A percentile compares a stretch with the other conserved stretches of the same genome.
phyloP scores from a whole-genome alignment of 208 protist species.

The Acanthamoeba castellanii region DNA sequence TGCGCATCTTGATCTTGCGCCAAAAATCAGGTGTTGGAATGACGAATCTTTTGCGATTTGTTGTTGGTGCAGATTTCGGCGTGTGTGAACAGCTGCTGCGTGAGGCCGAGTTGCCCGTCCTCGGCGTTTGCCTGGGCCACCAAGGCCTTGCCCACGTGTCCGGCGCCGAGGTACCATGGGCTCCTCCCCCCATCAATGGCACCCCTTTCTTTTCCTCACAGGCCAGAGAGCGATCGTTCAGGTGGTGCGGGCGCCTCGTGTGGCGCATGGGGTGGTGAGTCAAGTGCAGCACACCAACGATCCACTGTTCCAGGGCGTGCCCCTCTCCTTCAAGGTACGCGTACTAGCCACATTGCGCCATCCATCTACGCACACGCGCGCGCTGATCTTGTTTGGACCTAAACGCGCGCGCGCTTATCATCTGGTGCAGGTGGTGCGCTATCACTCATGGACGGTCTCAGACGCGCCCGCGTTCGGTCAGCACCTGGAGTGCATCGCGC shows the following conservation, averaged over 20 bases:
- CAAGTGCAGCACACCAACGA: constrained; percentile 62
- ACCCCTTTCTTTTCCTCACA: no score
- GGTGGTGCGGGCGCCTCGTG: constrained; percentile 48
- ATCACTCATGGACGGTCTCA: constrained; percentile 76
- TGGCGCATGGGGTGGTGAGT: constrained; percentile 77
- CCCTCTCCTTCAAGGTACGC: constrained; percentile 76
- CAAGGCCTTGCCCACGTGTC: constrained; percentile 83
- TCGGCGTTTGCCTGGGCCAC: constrained; percentile 89
- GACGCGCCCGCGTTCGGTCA: neutral
- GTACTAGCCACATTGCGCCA: neutral
- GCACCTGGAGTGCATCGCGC: constrained; percentile 51
- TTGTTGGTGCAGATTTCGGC: constrained; percentile 84
- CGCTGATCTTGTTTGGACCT: neutral
- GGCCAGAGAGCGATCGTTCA: neutral
- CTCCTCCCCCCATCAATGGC: no score
- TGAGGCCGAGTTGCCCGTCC: constrained; percentile 72
- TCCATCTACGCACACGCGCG: neutral
- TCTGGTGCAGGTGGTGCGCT: constrained; percentile 43
- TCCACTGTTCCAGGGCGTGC: constrained; percentile 82
- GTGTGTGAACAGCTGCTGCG: constrained; percentile 79
- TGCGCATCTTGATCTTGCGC: neutral
- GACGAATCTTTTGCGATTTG: no score
- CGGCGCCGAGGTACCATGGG: constrained; percentile 78
- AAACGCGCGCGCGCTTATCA: no score
- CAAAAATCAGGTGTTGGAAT: no score